Evolutionary conservation across 805 yeast species (phyloP), one percentile per base, ranked within the genome.

Genomic region (Starmerella apis): DNA sequence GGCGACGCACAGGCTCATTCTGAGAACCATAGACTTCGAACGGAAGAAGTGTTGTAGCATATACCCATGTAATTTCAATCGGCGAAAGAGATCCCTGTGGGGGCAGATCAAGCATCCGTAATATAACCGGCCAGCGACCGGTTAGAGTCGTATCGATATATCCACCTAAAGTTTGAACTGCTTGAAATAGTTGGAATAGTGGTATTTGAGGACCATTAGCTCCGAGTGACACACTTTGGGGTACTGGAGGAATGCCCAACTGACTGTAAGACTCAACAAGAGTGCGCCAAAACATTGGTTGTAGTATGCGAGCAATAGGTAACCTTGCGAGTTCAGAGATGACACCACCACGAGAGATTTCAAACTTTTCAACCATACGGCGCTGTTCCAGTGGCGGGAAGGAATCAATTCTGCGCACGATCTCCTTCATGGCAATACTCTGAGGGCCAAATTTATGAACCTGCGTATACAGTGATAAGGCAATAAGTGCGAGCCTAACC

Each of bases 21-120:
- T 49, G 48, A 25, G 45, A 32, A 7, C 47, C 49, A 19, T 42
- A 46, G 18, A 52, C 55, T 32, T 57, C 63, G 19, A 57, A 59
- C 10, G 60, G 51, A 16, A 59, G 50, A 47, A 59, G 28, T 3
- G 48, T 28, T 18, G 52, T 52, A 6, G 56, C 54, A 36, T 58
- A 59, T 10, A 56, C 47, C 27, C 53, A 52, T 24, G 55, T 44
- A 16, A 50, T 46, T 25, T 50, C 59, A 14, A 54, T 47, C 23
- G 32, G 47, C 4, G 22, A 19, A 11, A 27, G 32, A n/a, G 25
- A 22, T 24, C 30, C 53, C 13, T 44, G 50, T 20, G 47, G 39
- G 22, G 47, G 36, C 13, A 59, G 6, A 11, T 54, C 52, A 4
- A 59, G 47, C n/a, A 33, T 18, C 20, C 49, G 51, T 24, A 36